Base-by-base conservation (phyloP, 2,329 filamentous ascomycete genomes). In the Fusarium sp. region DNA sequence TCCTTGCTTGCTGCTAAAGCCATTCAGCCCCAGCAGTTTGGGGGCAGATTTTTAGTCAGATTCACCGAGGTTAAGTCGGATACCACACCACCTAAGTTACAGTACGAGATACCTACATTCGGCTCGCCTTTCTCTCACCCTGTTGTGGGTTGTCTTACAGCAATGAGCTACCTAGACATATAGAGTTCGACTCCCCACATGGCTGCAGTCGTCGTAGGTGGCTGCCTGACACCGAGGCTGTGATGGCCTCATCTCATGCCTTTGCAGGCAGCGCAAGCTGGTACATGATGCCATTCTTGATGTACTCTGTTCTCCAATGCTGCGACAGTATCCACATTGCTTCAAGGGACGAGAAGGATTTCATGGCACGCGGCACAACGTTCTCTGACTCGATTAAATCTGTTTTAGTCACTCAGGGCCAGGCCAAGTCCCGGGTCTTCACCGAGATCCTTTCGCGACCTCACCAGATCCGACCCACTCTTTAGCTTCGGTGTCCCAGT, bases 41-140 rank as follows among this genome's bases (percentile, higher is more conserved):
- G 61, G 52, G 41, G 61, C 57, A 28, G 38, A 51, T 39, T 10
- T 19, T 10, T 19, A 53, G 28, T 19, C 32, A 46, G 44, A 62
- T 70, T 70, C 67, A 70, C 67, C 67, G 67, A 70, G 67, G 67
- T 69, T 67, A 69, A 55, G 47, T 58, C 51, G 32, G 42, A 55
- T 46, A 34, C 40, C 42, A 15, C 29, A 34, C 40, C 42, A 15
- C 29, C 2, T 29, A 28, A 19, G 19, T 19, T 19, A 19, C n/a
- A n/a, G n/a, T n/a, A n/a, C 32, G 15, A 29, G 44, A 7, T 36
- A 39, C 34, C 43, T 29, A 39, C 34, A 52, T 29, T n/a, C 9
- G 7, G 11, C n/a, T 31, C 13, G 19, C 32, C 25, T 31, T 35
- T 47, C 15, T 35, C 36, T 24, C 7, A 28, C 25, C 9, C 12